phyloP scores from a whole-genome alignment of 352 stramenopile genomes.

The Saprolegnia parasitica region DNA sequence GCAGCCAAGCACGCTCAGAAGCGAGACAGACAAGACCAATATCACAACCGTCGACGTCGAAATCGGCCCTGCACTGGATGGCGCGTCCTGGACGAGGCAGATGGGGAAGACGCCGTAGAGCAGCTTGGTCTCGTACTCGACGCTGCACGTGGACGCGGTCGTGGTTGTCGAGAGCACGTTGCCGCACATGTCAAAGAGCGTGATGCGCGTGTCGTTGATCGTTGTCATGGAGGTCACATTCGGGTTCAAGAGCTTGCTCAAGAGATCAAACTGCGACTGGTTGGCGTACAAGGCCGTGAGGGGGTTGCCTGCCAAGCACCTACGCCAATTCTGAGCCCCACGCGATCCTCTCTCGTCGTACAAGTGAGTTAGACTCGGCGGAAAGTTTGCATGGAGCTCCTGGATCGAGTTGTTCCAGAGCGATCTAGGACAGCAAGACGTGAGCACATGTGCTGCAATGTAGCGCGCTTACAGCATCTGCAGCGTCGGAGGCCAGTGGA shows the following conservation, averaged over 20 bases:
- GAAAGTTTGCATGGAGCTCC: conserved; percentile 4
- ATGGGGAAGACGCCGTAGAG: conserved; percentile 28
- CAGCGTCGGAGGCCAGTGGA: conserved; percentile 3
- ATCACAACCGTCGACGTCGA: conserved; percentile 4
- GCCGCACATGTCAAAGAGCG: neutral
- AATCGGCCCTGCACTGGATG: neutral
- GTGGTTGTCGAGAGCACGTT: conserved; percentile 5
- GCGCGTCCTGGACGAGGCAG: conserved; percentile 14
- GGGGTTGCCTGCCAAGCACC: conserved; percentile 10
- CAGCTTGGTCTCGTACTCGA: neutral
- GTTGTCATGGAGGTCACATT: neutral
- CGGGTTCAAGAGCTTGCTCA: conserved; percentile 1
- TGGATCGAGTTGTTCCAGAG: conserved; percentile 16
- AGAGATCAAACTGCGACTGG: conserved; percentile 17
- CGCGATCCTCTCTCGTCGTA: no score
- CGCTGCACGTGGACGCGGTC: conserved; percentile 1
- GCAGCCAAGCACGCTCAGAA: neutral
- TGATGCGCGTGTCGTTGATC: neutral
- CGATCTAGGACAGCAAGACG: neutral
- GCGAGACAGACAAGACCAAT: neutral
- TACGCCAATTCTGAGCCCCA: no score
- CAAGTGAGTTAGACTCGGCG: neutral
- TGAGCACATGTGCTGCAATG: neutral
- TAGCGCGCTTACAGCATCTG: conserved; percentile 5
- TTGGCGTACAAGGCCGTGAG: conserved; percentile 20